phyloP scores from a whole-genome alignment of 2,329 filamentous ascomycete species.

The Fusarium sp. region DNA sequence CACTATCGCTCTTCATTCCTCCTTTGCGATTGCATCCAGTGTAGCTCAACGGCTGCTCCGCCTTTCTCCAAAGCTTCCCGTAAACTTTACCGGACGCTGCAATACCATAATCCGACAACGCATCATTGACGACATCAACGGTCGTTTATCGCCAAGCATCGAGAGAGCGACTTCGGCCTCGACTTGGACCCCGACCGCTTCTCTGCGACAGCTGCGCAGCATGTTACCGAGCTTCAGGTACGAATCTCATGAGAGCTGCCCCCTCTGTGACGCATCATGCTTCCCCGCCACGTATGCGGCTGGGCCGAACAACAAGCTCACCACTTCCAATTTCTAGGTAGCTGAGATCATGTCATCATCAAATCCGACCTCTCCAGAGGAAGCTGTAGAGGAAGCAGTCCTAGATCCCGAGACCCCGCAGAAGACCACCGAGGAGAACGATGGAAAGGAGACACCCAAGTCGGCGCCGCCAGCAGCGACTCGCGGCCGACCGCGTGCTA shows the following conservation, averaged over 20 bases:
- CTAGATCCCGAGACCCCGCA: slow-evolving; percentile 42
- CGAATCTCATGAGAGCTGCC: background rate
- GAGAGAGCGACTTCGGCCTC: slow-evolving; percentile 10
- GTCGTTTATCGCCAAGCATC: slow-evolving; percentile 4
- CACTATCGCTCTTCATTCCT: slow-evolving; percentile 12
- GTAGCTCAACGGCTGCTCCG: slow-evolving; percentile 37
- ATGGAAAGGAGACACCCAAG: slow-evolving; percentile 52
- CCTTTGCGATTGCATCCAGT: slow-evolving; percentile 24
- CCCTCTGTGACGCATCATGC: background rate
- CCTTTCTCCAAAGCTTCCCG: slow-evolving; percentile 27
- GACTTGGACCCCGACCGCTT: slow-evolving; percentile 11
- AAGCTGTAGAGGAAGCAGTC: slow-evolving; percentile 41
- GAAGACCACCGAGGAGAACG: slow-evolving; percentile 29
- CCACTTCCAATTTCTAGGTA: slow-evolving; percentile 31
- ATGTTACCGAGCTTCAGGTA: slow-evolving; percentile 47
- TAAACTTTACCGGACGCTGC: slow-evolving; percentile 22
- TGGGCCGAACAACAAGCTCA: slow-evolving; percentile 30
- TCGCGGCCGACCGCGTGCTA: slow-evolving; percentile 50
- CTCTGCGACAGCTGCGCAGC: slow-evolving; percentile 41
- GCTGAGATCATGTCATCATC: slow-evolving; percentile 46
- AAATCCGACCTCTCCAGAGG: slow-evolving; percentile 43
- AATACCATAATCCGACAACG: slow-evolving; percentile 10
- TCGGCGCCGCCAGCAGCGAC: slow-evolving; percentile 57
- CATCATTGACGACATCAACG: background rate
- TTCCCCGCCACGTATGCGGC: background rate